Evolutionary conservation across 768 basidiomycete species (phyloP), one percentile per base, ranked within the genome.

Genomic region (Cystobasidiopsis lactophilus): DNA sequence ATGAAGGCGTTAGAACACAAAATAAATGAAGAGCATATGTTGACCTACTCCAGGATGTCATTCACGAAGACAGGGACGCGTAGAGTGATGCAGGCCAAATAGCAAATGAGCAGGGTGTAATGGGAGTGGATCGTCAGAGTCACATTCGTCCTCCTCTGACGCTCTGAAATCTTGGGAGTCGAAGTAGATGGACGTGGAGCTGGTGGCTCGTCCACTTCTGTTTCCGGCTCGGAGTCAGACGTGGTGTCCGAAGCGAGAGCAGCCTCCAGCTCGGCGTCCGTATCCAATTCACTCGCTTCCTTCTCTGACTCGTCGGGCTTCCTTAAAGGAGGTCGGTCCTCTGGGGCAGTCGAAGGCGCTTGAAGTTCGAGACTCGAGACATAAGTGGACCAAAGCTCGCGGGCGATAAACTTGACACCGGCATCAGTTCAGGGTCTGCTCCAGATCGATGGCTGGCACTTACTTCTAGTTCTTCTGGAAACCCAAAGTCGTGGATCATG

Each of bases 71-170:
- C 40, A n/a, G 55, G 55, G 30, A 56, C 26, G n/a, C 55, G 38
- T 3, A 56, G 24, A 5, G 55, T 56, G 10, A 52, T 21, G 44
- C 55, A 56, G 4, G 55, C 33, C 2, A 56, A 44, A 52, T 56
- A 56, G 55, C 55, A 56, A 18, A 56, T 52, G 41, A 56, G 52
- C 10, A 56, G 52, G 5, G 55, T 56, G 23, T 44, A 56, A 29
- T 51, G 35, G 5, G 50, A 35, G 11, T 38, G 23, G 23, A 56
- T 31, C n/a, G 14, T 35, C 23, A 18, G 10, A 7, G 7, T 43
- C 9, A 43, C 19, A 19, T 43, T 26, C 13, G 13, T 18, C 7
- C 7, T 26, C 9, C 41, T 18, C 7, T 9, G 19, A 7, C 7
- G 27, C 41, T 43, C 27, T 43, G 41, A 19, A 11, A 7, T 11